Conservation (phyloP, 176 grass and related monocot genomes). For the Elymus sibiricus region DNA sequence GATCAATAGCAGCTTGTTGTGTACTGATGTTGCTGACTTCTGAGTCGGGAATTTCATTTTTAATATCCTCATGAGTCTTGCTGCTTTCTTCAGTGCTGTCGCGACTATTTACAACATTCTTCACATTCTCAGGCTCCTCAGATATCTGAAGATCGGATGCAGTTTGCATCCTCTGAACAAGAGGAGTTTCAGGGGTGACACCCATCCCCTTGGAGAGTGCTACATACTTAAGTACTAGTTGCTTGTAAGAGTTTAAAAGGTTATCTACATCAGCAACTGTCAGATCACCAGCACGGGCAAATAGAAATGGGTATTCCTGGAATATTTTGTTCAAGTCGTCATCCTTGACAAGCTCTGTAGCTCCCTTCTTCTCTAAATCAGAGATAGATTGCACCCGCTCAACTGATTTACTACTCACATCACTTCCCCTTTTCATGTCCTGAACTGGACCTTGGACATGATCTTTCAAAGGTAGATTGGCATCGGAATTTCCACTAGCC, state of each 20-base stretch:
- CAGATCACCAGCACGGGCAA: slow-evolving; percentile 79
- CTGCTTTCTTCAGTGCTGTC: slow-evolving; percentile 26
- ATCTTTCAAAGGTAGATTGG: slow-evolving; percentile 35
- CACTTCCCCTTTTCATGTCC: slow-evolving; percentile 41
- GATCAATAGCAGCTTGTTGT: slow-evolving; percentile 17
- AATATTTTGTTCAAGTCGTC: slow-evolving; percentile 64
- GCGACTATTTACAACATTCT: slow-evolving; percentile 12
- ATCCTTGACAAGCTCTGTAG: slow-evolving; percentile 66
- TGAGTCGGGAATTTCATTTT: slow-evolving; percentile 30
- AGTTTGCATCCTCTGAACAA: slow-evolving; percentile 18
- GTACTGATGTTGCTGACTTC: slow-evolving; percentile 9
- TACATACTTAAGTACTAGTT: slow-evolving; percentile 67
- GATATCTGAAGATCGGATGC: slow-evolving; percentile 24
- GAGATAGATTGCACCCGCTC: slow-evolving; percentile 33
- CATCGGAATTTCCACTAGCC: slow-evolving; percentile 40
- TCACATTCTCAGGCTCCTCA: slow-evolving; percentile 38
- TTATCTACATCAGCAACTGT: slow-evolving; percentile 85
- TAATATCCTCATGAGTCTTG: slow-evolving; percentile 18
- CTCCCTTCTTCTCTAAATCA: slow-evolving; percentile 84
- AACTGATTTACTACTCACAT: slow-evolving; percentile 41
- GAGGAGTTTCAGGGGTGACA: slow-evolving; percentile 31
- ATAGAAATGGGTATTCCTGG: slow-evolving; percentile 81
- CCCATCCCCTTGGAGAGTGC: slow-evolving; percentile 75
- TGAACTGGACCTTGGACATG: slow-evolving; percentile 28
- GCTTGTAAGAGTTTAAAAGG: slow-evolving; percentile 90